Evolutionary conservation across 2,329 filamentous ascomycete genomes (phyloP), one percentile per base, ranked within the genome.

Genomic region (Sclerotinia spermophila): DNA sequence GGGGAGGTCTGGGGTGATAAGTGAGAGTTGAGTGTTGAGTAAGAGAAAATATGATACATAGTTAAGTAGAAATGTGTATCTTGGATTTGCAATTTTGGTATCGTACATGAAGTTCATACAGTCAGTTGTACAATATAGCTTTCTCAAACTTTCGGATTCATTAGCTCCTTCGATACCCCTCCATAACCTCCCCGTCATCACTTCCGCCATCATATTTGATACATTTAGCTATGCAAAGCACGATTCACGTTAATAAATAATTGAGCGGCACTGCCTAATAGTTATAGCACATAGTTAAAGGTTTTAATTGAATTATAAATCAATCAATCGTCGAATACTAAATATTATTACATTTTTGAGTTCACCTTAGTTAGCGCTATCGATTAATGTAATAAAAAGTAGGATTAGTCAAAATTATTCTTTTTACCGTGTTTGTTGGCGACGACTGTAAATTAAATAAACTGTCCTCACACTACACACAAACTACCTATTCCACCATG

Each of bases 191-290:
- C 33, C 2, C 11, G n/a, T 38, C 38, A 24, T 13, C 55, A 3
- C 21, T 35, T 2, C 30, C 5, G 15, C 3, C 11, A 24, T 7
- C 5, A 7, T 7, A 4, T 38, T 0, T 33, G 5, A 5, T 58
- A 38, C 0, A 59, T 15, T 0, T 38, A n/a, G 3, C 24, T 8
- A n/a, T 11, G 7, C 6, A 59, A 19, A 2, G 11, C 2, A 7
- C 5, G 2, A 5, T 17, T 3, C 19, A 5, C 51, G 30, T 53
- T 11, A 30, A 30, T n/a, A 53, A 53, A 53, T 53, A n/a, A 53
- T 24, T 51, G 21, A 51, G 44, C n/a, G n/a, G n/a, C n/a, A n/a
- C n/a, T n/a, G n/a, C n/a, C n/a, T n/a, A n/a, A n/a, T n/a, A n/a
- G n/a, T n/a, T n/a, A n/a, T n/a, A n/a, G n/a, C n/a, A n/a, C n/a